phyloP scores from a whole-genome alignment of 805 yeast species.

The Ogataea siamensis region DNA sequence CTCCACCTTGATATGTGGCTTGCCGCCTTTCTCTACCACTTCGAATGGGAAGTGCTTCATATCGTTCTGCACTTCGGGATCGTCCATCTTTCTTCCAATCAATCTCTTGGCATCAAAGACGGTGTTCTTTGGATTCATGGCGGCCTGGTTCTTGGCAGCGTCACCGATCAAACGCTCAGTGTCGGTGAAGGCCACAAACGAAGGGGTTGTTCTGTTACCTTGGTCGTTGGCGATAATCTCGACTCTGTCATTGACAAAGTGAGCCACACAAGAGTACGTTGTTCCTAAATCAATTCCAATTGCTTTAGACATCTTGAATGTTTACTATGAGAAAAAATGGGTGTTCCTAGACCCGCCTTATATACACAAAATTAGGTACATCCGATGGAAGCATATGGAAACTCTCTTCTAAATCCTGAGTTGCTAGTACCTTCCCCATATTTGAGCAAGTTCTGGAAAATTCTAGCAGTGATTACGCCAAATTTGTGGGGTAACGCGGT shows the following conservation, averaged over 20 bases:
- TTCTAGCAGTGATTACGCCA: slow-evolving; percentile 5
- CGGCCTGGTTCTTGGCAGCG: slow-evolving; percentile 96
- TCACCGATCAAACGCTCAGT: slow-evolving; percentile 93
- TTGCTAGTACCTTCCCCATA: slow-evolving; percentile 9
- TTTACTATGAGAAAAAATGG: slow-evolving; percentile 2
- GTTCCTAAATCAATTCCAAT: slow-evolving; percentile 83
- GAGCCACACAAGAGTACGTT: slow-evolving; percentile 95
- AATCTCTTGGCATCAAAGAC: slow-evolving; percentile 89
- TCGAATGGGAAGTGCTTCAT: slow-evolving; percentile 83
- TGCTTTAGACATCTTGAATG: slow-evolving; percentile 47
- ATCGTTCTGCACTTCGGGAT: slow-evolving; percentile 79
- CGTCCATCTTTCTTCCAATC: slow-evolving; percentile 85
- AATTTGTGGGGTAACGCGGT: slow-evolving; percentile 8
- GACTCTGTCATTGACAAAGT: slow-evolving; percentile 86
- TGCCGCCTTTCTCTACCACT: slow-evolving; percentile 68
- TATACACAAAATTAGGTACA: slow-evolving; percentile 2
- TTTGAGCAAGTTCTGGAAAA: slow-evolving; percentile 8
- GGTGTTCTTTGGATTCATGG: slow-evolving; percentile 87
- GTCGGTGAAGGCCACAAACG: slow-evolving; percentile 92
- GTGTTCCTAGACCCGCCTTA: slow-evolving; percentile 2
- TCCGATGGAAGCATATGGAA: slow-evolving; percentile 6
- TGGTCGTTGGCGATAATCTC: slow-evolving; percentile 97
- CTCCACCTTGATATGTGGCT: slow-evolving; percentile 82
- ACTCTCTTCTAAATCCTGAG: slow-evolving; percentile 4
- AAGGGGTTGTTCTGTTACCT: slow-evolving; percentile 97